Conservation (phyloP, 2,329 filamentous ascomycete genomes). For the Penicillium sclerotigenum region DNA sequence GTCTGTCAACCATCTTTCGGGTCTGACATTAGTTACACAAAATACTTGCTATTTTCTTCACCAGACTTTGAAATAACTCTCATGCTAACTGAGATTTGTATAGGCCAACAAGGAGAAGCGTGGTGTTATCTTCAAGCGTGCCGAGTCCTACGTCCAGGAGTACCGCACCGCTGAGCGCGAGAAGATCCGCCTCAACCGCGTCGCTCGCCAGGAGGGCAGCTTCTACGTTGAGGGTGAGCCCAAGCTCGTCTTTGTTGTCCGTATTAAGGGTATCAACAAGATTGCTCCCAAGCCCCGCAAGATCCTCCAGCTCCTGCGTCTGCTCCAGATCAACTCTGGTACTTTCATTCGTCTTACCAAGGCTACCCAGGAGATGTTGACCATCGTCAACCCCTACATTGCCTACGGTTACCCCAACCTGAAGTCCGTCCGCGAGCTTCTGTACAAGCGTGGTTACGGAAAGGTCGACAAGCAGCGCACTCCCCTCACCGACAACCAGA, state of each 20-base stretch:
- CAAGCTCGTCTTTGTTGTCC: conserved; percentile 96
- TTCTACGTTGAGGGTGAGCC: conserved; percentile 93
- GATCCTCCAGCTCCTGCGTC: conserved; percentile 98
- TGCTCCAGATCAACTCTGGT: conserved; percentile 99
- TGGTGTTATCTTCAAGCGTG: conserved; percentile 98
- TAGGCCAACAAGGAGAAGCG: conserved; percentile 99
- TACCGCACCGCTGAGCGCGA: conserved; percentile 98
- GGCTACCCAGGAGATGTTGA: conserved; percentile 95
- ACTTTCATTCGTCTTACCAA: conserved; percentile 98
- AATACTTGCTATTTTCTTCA: conserved; percentile 12
- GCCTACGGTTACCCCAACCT: conserved; percentile 99
- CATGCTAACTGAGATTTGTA: conserved; percentile 30
- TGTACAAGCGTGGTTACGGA: conserved; percentile 99
- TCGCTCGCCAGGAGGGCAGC: conserved; percentile 86
- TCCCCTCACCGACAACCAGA: conserved; percentile 92
- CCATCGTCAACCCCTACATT: conserved; percentile 97
- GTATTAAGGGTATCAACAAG: conserved; percentile 99
- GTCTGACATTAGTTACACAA: conserved; percentile 64
- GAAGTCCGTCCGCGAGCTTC: conserved; percentile 96
- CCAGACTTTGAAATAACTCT: conserved; percentile 12
- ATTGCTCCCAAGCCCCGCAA: conserved; percentile 99
- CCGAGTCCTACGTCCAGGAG: conserved; percentile 99
- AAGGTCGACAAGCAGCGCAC: conserved; percentile 99
- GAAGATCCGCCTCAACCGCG: conserved; percentile 88
- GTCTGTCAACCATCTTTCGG: conserved; percentile 58